Conservation (phyloP, 1,284 basidiomycete species). For the Rhodotorula sp. region DNA sequence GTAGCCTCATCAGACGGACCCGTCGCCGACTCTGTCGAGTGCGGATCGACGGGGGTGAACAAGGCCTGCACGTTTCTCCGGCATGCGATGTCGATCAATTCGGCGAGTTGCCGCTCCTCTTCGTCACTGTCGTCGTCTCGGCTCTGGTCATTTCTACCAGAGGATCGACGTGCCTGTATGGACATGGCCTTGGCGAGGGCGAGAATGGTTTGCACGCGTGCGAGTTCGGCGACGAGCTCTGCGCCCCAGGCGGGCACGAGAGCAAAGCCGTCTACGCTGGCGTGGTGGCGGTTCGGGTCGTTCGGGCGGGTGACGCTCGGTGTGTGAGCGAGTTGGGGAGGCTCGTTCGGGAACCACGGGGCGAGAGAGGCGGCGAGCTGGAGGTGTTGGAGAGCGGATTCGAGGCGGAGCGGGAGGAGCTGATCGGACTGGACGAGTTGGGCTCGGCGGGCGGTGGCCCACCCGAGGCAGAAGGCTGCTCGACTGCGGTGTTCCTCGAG, state of each 20-base stretch:
- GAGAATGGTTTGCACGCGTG: conserved; percentile 35
- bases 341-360: conserved; percentile 10
- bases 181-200: conserved; percentile 31
- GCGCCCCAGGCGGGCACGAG: conserved; percentile 24
- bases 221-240: conserved; percentile 39
- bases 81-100: conserved; percentile 35
- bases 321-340: conserved; percentile 23
- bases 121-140: conserved; percentile 6
- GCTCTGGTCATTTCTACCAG: too few relatives aligned
- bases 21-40: not conserved
- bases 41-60: conserved; percentile 37
- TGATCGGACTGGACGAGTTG: conserved; percentile 26
- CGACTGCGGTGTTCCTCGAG: conserved; percentile 25
- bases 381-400: conserved; percentile 13
- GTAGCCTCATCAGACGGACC: not conserved
- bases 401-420: conserved; percentile 13
- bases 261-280: conserved; percentile 12
- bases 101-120: conserved; percentile 22
- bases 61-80: conserved; percentile 40
- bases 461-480: conserved; percentile 25
- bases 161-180: conserved; percentile 4
- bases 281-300: conserved; percentile 9
- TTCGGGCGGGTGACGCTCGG: conserved; percentile 36
- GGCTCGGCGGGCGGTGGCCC: conserved; percentile 30
- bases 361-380: conserved; percentile 27